Percentiles rank a stretch among this genome's conserved stretches.
Evolutionary conservation across 1,139 yeast species (phyloP).

Genomic region (Yamadazyma sp.): DNA sequence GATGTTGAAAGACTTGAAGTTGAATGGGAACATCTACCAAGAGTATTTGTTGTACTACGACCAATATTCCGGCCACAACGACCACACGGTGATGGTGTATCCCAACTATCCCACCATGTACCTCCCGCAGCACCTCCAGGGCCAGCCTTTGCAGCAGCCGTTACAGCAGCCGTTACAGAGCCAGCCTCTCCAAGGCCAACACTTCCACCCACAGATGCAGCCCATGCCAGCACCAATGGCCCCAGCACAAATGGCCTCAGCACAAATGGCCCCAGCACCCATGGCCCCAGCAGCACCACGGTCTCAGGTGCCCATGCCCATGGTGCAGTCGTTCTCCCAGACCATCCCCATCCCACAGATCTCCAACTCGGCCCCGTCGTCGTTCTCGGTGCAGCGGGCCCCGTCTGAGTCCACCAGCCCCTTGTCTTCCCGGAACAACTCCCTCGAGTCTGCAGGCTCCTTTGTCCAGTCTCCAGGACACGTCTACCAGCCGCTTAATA

Average conservation of each 20-base stretch:
- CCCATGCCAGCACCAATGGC: not conserved
- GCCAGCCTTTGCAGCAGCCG: not conserved
- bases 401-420: not conserved
- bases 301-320: not conserved
- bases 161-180: not conserved
- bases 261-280: too few relatives aligned
- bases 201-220: not conserved
- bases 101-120: constrained; percentile 4
- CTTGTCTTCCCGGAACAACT: not conserved
- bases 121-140: not conserved
- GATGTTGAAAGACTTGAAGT: constrained; percentile 17
- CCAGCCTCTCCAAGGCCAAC: not conserved
- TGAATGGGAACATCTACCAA: constrained; percentile 21
- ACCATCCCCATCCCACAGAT: not conserved
- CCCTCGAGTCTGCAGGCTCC: not conserved
- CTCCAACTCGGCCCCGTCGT: constrained; percentile 1
- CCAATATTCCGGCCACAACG: constrained; percentile 11
- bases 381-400: not conserved
- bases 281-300: too few relatives aligned
- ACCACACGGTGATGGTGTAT: constrained; percentile 6
- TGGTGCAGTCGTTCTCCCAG: not conserved
- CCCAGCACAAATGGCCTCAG: too few relatives aligned
- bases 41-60: constrained; percentile 22
- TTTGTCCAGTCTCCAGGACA: not conserved
- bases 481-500: not conserved